These are phyloP conservation scores for Tricladium varicosporioides DNA, from an alignment of 2,329 filamentous ascomycete genomes.

Conservation along the genomic window DNA sequence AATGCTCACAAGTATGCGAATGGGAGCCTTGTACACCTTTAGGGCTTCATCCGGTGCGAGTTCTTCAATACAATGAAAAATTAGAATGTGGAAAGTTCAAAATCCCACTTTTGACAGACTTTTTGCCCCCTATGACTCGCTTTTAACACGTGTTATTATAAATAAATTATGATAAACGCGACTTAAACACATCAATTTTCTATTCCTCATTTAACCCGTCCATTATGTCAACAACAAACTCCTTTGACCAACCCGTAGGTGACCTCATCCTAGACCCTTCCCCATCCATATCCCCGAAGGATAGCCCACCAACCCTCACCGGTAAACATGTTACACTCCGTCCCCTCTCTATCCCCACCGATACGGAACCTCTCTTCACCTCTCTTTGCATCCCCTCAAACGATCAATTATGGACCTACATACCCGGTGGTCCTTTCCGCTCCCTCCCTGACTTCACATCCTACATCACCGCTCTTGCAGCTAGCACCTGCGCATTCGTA, in stretches of 20 bases:
- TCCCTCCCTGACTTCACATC: conserved; percentile 34
- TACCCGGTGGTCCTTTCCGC: conserved; percentile 37
- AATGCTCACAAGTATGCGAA: not conserved
- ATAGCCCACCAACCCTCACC: conserved; percentile 1
- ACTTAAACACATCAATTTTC: too few relatives aligned
- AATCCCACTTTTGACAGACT: not conserved
- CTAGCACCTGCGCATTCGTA: conserved; percentile 42
- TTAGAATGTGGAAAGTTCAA: not conserved
- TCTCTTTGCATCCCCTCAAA: conserved; percentile 21
- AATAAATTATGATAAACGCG: too few relatives aligned
- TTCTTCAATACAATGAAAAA: too few relatives aligned
- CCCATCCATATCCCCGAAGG: conserved; percentile 9
- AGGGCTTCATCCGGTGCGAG: too few relatives aligned
- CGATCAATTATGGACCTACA: conserved; percentile 41
- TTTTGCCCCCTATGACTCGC: not conserved
- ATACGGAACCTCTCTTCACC: conserved; percentile 22
- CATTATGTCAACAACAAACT: too few relatives aligned
- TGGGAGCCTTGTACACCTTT: not conserved
- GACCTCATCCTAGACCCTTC: too few relatives aligned
- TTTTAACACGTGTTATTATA: too few relatives aligned
- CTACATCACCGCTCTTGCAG: conserved; percentile 26
- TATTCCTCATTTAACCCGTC: too few relatives aligned
- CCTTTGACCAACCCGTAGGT: not conserved
- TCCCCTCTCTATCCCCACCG: conserved; percentile 13
- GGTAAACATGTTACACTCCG: conserved; percentile 21